Conservation (phyloP, 2,329 filamentous ascomycete genomes). For the Ilyonectria mors-panacis region DNA sequence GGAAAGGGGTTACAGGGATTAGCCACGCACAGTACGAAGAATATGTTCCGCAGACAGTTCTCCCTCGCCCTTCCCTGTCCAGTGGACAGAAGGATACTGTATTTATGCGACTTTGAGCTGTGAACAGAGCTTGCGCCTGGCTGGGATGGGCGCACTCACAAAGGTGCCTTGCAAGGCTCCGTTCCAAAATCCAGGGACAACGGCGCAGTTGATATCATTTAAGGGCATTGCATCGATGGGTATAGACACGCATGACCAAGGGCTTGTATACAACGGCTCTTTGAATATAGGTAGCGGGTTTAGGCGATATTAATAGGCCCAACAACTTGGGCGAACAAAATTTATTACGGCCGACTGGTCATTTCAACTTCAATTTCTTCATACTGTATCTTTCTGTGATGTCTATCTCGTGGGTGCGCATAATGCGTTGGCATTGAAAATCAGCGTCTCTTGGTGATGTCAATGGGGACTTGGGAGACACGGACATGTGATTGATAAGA, state of each 20-base stretch:
- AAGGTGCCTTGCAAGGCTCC: neutral
- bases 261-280: constrained; percentile 30
- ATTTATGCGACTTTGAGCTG: constrained; percentile 7
- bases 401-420: no score
- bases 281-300: constrained; percentile 21
- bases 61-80: constrained; percentile 5
- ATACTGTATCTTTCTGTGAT: neutral
- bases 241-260: constrained; percentile 23
- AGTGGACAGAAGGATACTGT: neutral
- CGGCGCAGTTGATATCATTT: constrained; percentile 17
- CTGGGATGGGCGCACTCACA: constrained; percentile 15
- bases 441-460: no score
- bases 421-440: no score
- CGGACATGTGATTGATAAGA: no score
- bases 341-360: neutral
- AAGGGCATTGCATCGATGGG: constrained; percentile 21
- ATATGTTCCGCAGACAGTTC: constrained; percentile 11
- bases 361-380: neutral
- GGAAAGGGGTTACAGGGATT: constrained; percentile 8
- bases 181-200: constrained; percentile 10
- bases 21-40: constrained; percentile 26
- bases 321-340: neutral
- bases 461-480: no score
- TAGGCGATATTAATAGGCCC: constrained; percentile 14
- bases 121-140: constrained; percentile 2